Conservation (phyloP, 2,329 filamentous ascomycete species). For the Reticulascus tulasneorum region DNA sequence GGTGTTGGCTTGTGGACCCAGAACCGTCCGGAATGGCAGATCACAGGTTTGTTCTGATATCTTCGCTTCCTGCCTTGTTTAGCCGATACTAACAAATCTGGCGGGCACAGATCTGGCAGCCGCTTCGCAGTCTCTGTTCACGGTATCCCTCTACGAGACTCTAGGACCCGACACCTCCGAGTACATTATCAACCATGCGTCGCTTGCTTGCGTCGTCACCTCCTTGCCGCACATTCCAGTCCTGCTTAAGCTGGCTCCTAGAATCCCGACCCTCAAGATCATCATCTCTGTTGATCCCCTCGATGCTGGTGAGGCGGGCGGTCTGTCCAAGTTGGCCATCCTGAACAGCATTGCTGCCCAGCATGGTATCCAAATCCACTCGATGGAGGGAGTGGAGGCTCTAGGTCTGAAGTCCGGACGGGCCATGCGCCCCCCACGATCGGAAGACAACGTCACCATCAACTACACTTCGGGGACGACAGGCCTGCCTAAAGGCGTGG, state of each 20-base stretch:
- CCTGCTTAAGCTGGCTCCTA: slow-evolving; percentile 73
- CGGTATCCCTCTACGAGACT: slow-evolving; percentile 94
- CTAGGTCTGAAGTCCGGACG: slow-evolving; percentile 69
- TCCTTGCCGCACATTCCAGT: slow-evolving; percentile 78
- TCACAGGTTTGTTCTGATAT: slow-evolving; percentile 52
- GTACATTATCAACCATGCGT: slow-evolving; percentile 91
- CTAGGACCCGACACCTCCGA: slow-evolving; percentile 87
- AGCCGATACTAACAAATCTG: not conserved
- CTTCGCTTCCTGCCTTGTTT: not conserved
- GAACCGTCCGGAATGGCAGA: slow-evolving; percentile 84
- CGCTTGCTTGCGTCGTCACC: slow-evolving; percentile 69
- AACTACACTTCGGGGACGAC: slow-evolving; percentile 90
- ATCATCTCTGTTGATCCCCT: slow-evolving; percentile 85
- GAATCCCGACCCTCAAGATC: slow-evolving; percentile 75
- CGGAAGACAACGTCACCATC: slow-evolving; percentile 79
- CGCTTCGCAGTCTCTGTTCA: slow-evolving; percentile 82
- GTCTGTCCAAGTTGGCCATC: slow-evolving; percentile 74
- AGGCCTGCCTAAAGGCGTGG: slow-evolving; percentile 76
- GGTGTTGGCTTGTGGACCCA: slow-evolving; percentile 83
- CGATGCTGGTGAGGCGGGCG: slow-evolving; percentile 70
- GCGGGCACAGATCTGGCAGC: slow-evolving; percentile 70
- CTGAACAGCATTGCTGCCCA: slow-evolving; percentile 71
- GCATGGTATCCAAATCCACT: slow-evolving; percentile 73
- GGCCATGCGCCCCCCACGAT: slow-evolving; percentile 65
- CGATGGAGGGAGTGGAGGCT: slow-evolving; percentile 75